Evolutionary conservation across 495 filamentous ascomycete species (phyloP).

Genomic region (Penicillium pancosmium): DNA sequence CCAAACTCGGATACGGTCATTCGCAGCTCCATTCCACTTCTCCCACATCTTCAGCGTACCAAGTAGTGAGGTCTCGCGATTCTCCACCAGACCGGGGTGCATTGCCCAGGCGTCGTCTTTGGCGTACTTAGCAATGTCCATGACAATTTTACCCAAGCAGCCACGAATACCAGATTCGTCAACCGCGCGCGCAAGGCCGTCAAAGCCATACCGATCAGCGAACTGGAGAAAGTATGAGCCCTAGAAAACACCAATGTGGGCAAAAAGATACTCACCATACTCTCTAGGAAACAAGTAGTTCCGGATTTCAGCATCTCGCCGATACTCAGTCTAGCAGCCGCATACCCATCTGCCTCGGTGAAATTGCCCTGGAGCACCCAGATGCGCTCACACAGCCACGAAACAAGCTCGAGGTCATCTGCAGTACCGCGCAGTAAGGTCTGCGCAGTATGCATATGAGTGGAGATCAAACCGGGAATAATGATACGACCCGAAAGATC

Average conservation of each 20-base stretch:
- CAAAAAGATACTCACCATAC: conserved; percentile 36
- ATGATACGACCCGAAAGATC: conserved; percentile 46
- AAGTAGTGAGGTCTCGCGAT: conserved; percentile 45
- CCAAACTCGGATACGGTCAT: conserved; percentile 54
- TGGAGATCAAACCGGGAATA: conserved; percentile 52
- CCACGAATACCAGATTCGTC: conserved; percentile 52
- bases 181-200: conserved; percentile 48
- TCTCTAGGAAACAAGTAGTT: conserved; percentile 55
- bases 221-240: conserved; percentile 27
- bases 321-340: conserved; percentile 49
- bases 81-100: conserved; percentile 51
- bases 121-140: conserved; percentile 44
- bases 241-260: too few relatives aligned
- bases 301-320: conserved; percentile 54
- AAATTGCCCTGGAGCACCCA: conserved; percentile 54
- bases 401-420: conserved; percentile 48
- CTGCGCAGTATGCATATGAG: conserved; percentile 54
- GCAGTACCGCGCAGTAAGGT: conserved; percentile 51
- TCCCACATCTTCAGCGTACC: conserved; percentile 48
- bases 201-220: conserved; percentile 48
- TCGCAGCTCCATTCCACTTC: conserved; percentile 50
- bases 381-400: conserved; percentile 51
- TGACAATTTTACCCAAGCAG: conserved; percentile 48
- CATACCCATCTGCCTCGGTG: conserved; percentile 47
- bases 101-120: conserved; percentile 51